Conservation (phyloP, 2,329 filamentous ascomycete species). For the Pseudogymnoascus sp. region DNA sequence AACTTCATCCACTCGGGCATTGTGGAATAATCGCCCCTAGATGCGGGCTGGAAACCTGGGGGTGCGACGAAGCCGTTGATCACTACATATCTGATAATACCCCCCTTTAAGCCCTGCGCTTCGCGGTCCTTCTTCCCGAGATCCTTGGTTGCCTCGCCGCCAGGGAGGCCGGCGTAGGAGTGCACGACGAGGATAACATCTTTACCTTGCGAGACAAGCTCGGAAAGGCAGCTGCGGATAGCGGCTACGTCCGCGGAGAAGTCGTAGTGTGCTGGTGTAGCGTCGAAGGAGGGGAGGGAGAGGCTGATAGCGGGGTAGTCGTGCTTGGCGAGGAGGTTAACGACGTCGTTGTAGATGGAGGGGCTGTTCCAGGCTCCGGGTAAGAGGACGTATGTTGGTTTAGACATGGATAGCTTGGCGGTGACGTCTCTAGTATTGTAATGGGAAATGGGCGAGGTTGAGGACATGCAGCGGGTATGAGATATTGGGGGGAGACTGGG, state of each 20-base stretch:
- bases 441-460: neutral
- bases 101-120: neutral
- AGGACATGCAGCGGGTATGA: neutral
- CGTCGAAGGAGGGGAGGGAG: conserved; percentile 9
- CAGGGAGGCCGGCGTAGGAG: conserved; percentile 21
- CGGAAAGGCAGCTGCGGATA: conserved; percentile 1
- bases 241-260: conserved; percentile 12
- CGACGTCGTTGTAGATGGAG: neutral
- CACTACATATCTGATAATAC: neutral
- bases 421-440: neutral
- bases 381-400: neutral
- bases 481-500: neutral
- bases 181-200: conserved; percentile 23
- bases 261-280: conserved; percentile 8
- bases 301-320: neutral
- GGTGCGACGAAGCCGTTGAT: neutral
- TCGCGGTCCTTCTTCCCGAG: conserved; percentile 20
- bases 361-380: neutral
- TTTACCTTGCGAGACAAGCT: conserved; percentile 7
- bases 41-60: neutral
- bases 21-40: neutral
- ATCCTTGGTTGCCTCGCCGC: conserved; percentile 20
- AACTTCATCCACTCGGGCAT: neutral
- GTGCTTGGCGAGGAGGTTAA: neutral
- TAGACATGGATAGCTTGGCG: neutral